A percentile compares a stretch with the other conserved stretches of the same genome.
Conservation (phyloP, 1,139 yeast genomes). For the Hemisphaericaspora lyxosophila region DNA sequence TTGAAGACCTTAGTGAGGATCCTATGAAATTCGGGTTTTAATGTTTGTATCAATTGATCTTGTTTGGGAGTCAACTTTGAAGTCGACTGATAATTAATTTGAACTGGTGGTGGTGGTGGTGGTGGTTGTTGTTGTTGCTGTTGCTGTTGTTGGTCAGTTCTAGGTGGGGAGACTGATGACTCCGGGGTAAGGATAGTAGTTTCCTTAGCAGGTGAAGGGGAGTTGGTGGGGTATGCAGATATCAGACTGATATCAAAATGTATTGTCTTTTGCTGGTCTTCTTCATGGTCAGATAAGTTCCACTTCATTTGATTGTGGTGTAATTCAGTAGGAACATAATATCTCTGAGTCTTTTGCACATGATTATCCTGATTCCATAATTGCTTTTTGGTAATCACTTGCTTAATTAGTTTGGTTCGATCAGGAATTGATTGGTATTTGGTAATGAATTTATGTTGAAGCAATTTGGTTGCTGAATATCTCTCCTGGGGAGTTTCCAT, state of each 20-base stretch:
- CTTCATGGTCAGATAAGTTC: slow-evolving; percentile 20
- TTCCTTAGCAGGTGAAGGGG: slow-evolving; percentile 10
- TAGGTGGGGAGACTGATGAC: slow-evolving; percentile 14
- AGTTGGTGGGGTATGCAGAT: slow-evolving; percentile 6
- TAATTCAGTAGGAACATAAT: slow-evolving; percentile 43
- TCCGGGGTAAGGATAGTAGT: slow-evolving; percentile 19
- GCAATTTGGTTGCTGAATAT: slow-evolving; percentile 56
- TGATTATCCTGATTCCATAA: slow-evolving; percentile 46
- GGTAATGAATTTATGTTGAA: slow-evolving; percentile 59
- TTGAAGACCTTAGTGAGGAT: slow-evolving; percentile 36
- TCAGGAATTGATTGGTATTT: slow-evolving; percentile 15
- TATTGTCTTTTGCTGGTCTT: slow-evolving; percentile 17
- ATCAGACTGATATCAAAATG: slow-evolving; percentile 42
- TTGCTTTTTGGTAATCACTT: slow-evolving; percentile 37
- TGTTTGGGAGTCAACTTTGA: slow-evolving; percentile 17
- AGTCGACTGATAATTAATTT: neutral
- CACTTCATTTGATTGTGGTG: slow-evolving; percentile 37
- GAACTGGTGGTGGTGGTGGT: slow-evolving; percentile 5
- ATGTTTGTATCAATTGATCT: slow-evolving; percentile 24
- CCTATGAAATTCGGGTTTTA: slow-evolving; percentile 27
- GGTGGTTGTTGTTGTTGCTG: slow-evolving; percentile 24
- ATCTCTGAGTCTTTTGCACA: slow-evolving; percentile 29
- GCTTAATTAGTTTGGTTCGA: slow-evolving; percentile 26
- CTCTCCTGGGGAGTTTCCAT: slow-evolving; percentile 60
- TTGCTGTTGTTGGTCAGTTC: slow-evolving; percentile 26